Base-by-base conservation (phyloP, 805 yeast genomes). In the Candida rishiriensis region DNA sequence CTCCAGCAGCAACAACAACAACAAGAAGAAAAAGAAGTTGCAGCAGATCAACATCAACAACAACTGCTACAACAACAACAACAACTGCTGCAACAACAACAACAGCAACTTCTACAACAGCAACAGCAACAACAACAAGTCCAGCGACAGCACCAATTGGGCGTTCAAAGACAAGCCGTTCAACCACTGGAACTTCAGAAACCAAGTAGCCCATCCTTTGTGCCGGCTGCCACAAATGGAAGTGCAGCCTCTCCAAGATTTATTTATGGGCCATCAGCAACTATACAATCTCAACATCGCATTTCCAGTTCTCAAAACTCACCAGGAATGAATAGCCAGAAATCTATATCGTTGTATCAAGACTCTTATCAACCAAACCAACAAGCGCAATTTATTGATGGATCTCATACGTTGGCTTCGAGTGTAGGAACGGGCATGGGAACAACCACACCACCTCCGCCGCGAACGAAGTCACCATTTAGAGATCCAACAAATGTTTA, bases 401-500 rank as follows among this genome's bases (percentile, higher is more conserved):
- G 26, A n/a, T 18, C 29, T 10, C 30, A 37, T 17, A 26, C 10
- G 17, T 12, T 21, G 38, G 42, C 12, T 38, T 35, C 28, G 43
- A 38, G 26, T 13, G 34, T 41, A 4, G 34, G 39, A 10, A 36
- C 42, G 11, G 14, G 49, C 11, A 13, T 43, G 8, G 17, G 34
- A 9, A 21, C 39, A 30, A 36, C 21, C 1, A 15, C 49, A 8
- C 40, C 50, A 17, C 50, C 56, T 29, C 53, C 58, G 40, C 54
- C 53, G 29, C 46, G 55, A 47, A 53, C 60, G 31, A 43, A 46
- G 32, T 58, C 62, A 35, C 59, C 66, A 0, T 61, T 63, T 43
- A 54, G 59, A 50, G 63, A 59, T 48, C 53, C 63, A 1, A 48
- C 63, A 29, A 56, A 56, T 41, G 55, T 63, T 38, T 69, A 69